Evolutionary conservation across 2,329 filamentous ascomycete species (phyloP).

Genomic region (Ascochyta pisi): DNA sequence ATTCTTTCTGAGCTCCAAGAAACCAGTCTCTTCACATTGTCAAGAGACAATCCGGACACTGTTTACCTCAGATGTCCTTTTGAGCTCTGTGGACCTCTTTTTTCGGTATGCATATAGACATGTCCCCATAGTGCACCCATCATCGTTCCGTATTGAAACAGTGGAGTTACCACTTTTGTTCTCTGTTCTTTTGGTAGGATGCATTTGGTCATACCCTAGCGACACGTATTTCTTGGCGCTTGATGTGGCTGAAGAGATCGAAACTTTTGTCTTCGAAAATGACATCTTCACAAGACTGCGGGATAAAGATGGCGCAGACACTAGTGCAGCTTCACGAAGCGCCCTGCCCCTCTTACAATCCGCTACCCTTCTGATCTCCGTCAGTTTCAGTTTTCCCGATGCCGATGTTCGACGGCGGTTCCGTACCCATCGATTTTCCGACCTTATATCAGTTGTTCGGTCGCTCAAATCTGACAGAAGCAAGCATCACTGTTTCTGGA

Average conservation of each 20-base stretch:
- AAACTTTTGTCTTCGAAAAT: not conserved
- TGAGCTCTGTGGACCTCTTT: not conserved
- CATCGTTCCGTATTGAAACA: not conserved
- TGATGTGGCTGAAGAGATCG: not conserved
- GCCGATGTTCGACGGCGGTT: not conserved
- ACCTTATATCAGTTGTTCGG: not conserved
- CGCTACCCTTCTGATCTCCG: conserved; percentile 5
- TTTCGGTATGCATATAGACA: conserved; percentile 3
- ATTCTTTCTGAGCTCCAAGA: not conserved
- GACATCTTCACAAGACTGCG: not conserved
- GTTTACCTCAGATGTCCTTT: not conserved
- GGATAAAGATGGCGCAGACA: not conserved
- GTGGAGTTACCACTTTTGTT: not conserved
- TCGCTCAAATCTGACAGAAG: not conserved
- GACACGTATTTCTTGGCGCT: conserved; percentile 9
- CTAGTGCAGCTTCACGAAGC: not conserved
- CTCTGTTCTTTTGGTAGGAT: not conserved
- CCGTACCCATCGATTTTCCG: not conserved
- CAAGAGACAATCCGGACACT: not conserved
- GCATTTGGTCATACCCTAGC: conserved; percentile 5
- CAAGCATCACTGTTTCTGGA: not conserved
- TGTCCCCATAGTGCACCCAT: not conserved
- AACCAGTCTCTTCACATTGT: not conserved
- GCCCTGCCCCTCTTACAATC: not conserved
- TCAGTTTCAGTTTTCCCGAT: conserved; percentile 4